Conservation (phyloP, 2,329 filamentous ascomycete genomes). For the Trichoderma hamatum region DNA sequence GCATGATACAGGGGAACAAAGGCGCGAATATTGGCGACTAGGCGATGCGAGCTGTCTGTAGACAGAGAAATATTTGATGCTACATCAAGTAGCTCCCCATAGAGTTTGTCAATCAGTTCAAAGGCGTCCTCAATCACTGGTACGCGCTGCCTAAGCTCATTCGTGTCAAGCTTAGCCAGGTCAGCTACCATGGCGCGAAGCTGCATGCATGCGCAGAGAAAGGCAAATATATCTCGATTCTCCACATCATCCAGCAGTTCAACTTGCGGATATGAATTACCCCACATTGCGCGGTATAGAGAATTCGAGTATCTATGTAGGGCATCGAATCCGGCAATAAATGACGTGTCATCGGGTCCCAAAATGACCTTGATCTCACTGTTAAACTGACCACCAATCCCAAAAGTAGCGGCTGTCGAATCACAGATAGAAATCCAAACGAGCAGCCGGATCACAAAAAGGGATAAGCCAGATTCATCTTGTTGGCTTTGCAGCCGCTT, state of each 20-base stretch:
- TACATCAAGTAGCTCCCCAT: conserved; percentile 35
- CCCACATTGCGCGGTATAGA: conserved; percentile 41
- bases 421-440: conserved; percentile 41
- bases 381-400: conserved; percentile 40
- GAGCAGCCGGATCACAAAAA: conserved; percentile 41
- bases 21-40: conserved; percentile 41
- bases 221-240: conserved; percentile 39
- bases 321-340: conserved; percentile 33
- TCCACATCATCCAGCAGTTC: conserved; percentile 43
- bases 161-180: conserved; percentile 33
- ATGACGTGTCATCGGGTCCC: conserved; percentile 11
- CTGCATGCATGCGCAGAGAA: conserved; percentile 38
- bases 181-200: conserved; percentile 40
- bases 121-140: conserved; percentile 32
- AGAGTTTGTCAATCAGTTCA: conserved; percentile 31
- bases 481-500: conserved; percentile 2
- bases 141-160: conserved; percentile 31
- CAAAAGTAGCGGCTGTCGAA: conserved; percentile 37
- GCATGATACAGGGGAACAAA: conserved; percentile 43
- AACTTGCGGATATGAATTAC: conserved; percentile 39
- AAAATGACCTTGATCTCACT: conserved; percentile 32
- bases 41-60: conserved; percentile 36
- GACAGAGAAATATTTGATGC: conserved; percentile 33
- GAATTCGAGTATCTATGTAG: conserved; percentile 41
- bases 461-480: conserved; percentile 31